These are phyloP conservation scores for Xylaria intraflava DNA, from an alignment of 495 filamentous ascomycete genomes.

Conservation along the genomic window DNA sequence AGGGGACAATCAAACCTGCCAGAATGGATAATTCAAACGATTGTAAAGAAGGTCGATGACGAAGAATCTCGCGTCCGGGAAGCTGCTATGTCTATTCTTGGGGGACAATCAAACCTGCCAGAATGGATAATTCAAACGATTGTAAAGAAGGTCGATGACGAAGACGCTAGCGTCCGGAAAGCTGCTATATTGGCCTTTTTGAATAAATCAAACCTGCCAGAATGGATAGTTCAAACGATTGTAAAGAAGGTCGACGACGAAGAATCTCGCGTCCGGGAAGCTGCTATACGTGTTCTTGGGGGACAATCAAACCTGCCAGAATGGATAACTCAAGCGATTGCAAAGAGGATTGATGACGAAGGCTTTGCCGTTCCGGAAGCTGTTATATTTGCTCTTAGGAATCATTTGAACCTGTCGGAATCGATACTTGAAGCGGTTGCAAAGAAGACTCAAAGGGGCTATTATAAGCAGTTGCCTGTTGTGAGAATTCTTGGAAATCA, in stretches of 20 bases:
- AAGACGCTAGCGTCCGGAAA: background rate
- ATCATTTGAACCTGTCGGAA: background rate
- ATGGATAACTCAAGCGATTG: too few species aligned
- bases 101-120: background rate
- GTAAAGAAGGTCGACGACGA: background rate
- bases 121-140: too few species aligned
- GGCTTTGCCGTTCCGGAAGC: background rate
- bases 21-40: too few species aligned
- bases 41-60: background rate
- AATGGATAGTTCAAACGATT: too few species aligned
- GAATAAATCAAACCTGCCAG: background rate
- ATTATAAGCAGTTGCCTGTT: background rate
- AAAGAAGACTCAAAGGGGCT: background rate
- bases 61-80: background rate
- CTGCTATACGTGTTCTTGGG: background rate
- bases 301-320: background rate
- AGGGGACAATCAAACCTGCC: background rate
- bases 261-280: background rate
- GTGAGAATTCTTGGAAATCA: background rate
- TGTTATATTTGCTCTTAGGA: background rate
- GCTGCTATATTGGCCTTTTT: background rate
- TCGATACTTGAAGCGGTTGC: too few species aligned
- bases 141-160: background rate
- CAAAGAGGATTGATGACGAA: background rate
- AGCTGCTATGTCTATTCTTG: background rate